These are phyloP conservation scores for Boletellus ananiceps DNA, from an alignment of 768 basidiomycete species.

Conservation along the genomic window DNA sequence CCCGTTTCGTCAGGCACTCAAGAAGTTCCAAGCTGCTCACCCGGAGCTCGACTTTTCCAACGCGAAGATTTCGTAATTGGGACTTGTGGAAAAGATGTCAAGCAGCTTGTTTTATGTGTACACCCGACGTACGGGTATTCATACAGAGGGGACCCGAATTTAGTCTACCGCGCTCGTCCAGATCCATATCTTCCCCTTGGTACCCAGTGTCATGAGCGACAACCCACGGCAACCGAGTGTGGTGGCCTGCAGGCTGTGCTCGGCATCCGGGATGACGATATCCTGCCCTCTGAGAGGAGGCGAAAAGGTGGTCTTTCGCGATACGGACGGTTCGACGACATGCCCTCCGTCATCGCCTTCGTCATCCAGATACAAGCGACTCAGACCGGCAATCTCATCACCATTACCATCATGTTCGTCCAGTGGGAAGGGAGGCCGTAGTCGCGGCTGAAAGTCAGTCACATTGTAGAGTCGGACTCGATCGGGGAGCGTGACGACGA, in stretches of 20 bases:
- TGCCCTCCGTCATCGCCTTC: slow-evolving; percentile 23
- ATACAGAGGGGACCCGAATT: not conserved
- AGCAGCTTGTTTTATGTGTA: not conserved
- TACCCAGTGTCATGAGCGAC: slow-evolving; percentile 20
- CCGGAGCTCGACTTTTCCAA: slow-evolving; percentile 95
- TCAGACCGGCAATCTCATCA: slow-evolving; percentile 18
- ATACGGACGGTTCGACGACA: not conserved
- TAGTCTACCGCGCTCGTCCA: slow-evolving; percentile 23
- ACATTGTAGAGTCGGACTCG: slow-evolving; percentile 45
- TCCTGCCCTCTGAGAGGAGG: slow-evolving; percentile 20
- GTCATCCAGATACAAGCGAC: slow-evolving; percentile 27
- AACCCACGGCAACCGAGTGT: slow-evolving; percentile 42
- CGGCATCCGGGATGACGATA: slow-evolving; percentile 14
- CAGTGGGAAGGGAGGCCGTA: slow-evolving; percentile 39
- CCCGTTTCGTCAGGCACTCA: slow-evolving; percentile 52
- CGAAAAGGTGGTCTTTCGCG: slow-evolving; percentile 10
- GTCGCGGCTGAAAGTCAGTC: slow-evolving; percentile 41
- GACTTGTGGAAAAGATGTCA: not conserved
- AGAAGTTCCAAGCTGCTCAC: slow-evolving; percentile 85
- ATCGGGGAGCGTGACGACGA: slow-evolving; percentile 41
- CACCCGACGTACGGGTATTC: not conserved
- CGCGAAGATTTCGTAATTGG: slow-evolving; percentile 72
- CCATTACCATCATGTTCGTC: slow-evolving; percentile 25
- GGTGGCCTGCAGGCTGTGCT: slow-evolving; percentile 35
- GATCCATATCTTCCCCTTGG: slow-evolving; percentile 21